Base-by-base conservation (phyloP, 2,329 filamentous ascomycete species). In the Xylariales sp. region DNA sequence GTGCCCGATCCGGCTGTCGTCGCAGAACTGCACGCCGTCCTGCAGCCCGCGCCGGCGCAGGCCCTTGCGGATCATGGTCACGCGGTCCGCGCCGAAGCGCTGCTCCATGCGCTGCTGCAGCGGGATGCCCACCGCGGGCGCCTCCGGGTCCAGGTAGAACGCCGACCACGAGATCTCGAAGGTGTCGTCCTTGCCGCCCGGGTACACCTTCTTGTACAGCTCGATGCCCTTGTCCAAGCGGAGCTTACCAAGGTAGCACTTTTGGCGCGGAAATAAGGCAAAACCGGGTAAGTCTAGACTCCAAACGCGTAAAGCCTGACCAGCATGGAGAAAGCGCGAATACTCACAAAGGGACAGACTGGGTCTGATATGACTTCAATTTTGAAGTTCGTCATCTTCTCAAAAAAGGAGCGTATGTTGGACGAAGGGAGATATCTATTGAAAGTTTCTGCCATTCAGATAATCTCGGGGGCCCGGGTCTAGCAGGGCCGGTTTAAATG, bases 211-310 rank as follows among this genome's bases (percentile, higher is more conserved):
- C 52, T 77, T 74, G 66, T 86, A 87, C 20, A 75, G 60, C 7
- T 68, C 57, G 43, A 95, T 91, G 44, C 84, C 87, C 44, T 74
- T 75, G 35, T 83, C 77, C 27, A 95, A 76, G 25, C 85, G 81
- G 46, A 80, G 80, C 56, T 87, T 85, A 60, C 88, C 88, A 13
- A 94, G 70, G 59, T 89, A 93, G 70, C 88, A 85, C 74, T 78
- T 64, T 12, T 6, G 8, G 17, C n/a, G n/a, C n/a, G n/a, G n/a
- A n/a, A n/a, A n/a, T n/a, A n/a, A n/a, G n/a, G n/a, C n/a, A n/a
- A n/a, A n/a, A n/a, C n/a, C n/a, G n/a, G n/a, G n/a, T n/a, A n/a
- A n/a, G n/a, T n/a, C n/a, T n/a, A n/a, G n/a, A n/a, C n/a, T n/a
- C n/a, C n/a, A n/a, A n/a, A n/a, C n/a, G n/a, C n/a, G n/a, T n/a